These are phyloP conservation scores for Aureobasidium sp. DNA, from an alignment of 2,329 filamentous ascomycete species.

Conservation along the genomic window DNA sequence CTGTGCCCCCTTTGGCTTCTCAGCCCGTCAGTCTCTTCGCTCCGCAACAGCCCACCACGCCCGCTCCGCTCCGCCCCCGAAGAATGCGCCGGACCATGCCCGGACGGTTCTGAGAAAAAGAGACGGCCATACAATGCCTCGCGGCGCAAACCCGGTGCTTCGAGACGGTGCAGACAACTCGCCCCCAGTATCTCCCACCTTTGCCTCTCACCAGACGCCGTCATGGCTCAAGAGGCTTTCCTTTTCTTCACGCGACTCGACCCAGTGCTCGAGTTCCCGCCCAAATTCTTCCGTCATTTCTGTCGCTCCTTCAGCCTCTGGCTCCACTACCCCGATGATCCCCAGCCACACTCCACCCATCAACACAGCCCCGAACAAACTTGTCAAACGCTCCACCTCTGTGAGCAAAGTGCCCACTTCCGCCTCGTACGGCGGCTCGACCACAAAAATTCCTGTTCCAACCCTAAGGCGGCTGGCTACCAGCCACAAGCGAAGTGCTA, in stretches of 20 bases:
- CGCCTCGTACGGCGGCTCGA: conserved; percentile 38
- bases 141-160: neutral
- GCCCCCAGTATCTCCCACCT: conserved; percentile 14
- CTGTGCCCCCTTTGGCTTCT: conserved; percentile 17
- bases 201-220: conserved; percentile 9
- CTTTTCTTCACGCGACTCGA: conserved; percentile 27
- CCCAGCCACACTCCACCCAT: conserved; percentile 27
- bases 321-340: conserved; percentile 59
- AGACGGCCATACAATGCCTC: conserved; percentile 13
- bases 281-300: conserved; percentile 59
- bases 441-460: conserved; percentile 56
- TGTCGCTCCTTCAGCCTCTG: conserved; percentile 35
- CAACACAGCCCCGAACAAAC: conserved; percentile 55
- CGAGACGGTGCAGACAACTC: neutral
- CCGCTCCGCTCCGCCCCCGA: conserved; percentile 1
- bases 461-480: conserved; percentile 67
- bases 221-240: conserved; percentile 14
- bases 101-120: conserved; percentile 17
- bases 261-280: conserved; percentile 49
- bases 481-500: conserved; percentile 69
- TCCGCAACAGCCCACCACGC: conserved; percentile 7
- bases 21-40: conserved; percentile 17
- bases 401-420: conserved; percentile 41
- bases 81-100: conserved; percentile 18
- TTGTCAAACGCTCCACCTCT: conserved; percentile 66